Evolutionary conservation across 2,329 filamentous ascomycete species (phyloP), one percentile per base, ranked within the genome.

Genomic region (Penicillium sp.): DNA sequence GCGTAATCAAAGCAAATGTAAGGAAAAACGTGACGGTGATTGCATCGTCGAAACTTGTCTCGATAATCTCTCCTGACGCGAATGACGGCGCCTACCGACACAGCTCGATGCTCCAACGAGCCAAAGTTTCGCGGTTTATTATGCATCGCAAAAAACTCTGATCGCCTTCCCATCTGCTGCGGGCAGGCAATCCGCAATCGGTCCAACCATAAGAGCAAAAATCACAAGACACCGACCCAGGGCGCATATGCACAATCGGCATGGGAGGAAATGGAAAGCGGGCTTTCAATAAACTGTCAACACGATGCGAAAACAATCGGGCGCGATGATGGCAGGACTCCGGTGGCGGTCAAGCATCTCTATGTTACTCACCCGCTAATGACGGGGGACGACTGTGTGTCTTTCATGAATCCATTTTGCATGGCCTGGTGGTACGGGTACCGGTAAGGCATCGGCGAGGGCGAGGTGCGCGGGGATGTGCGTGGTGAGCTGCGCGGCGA

Each of bases 111-210:
- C 46, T 32, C 29, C 11, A 28, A 42, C 43, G 42, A 51, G 16
- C n/a, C 14, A 13, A 50, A 44, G 16, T 46, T 52, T 48, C 57
- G 64, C 64, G 64, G 64, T 67, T 67, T 67, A 67, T 66, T 51
- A 50, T 53, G 46, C 64, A 60, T 67, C 64, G 64, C 64, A 61
- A 58, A 46, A 46, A 62, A 50, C 49, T 37, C 32, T 31, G 39
- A 45, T 46, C 40, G 41, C 43, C 44, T 32, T 52, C 26, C 24
- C 43, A 49, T 24, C 35, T 41, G 44, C 53, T 42, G 41, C 41
- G 27, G 42, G 29, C 23, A 23, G 13, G 24, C 18, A 49, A 49
- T 26, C 43, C 49, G 45, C 34, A 18, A 10, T 35, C 6, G 31
- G 20, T 37, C 49, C 39, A 42, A 45, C 36, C 26, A 44, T 23